Percentiles rank a stretch among this genome's conserved stretches.
phyloP scores from a whole-genome alignment of 1,284 basidiomycete genomes.

The Puccinia horiana region DNA sequence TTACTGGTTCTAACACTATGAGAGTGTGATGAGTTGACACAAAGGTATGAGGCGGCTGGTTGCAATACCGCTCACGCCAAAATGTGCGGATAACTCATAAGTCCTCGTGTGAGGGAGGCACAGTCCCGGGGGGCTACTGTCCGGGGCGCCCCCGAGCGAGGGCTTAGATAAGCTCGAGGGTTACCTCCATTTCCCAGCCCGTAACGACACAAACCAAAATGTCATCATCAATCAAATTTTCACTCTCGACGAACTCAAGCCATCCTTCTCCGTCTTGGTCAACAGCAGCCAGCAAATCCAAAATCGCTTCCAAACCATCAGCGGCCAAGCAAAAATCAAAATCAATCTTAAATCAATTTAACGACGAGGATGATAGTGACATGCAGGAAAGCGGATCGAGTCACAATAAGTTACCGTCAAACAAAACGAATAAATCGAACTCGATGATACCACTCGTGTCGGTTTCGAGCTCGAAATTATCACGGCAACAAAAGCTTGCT shows the following conservation, averaged over 20 bases:
- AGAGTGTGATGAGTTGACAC: too few species aligned
- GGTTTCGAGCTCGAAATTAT: conserved; percentile 26
- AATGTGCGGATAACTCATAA: too few species aligned
- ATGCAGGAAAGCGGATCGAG: background rate
- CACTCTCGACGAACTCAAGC: conserved; percentile 11
- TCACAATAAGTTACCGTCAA: conserved; percentile 6
- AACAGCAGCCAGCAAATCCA: background rate
- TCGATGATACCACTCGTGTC: background rate
- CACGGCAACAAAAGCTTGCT: conserved; percentile 33
- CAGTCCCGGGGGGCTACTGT: too few species aligned
- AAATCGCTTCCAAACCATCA: background rate
- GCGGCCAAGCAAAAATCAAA: conserved; percentile 21
- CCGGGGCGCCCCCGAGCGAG: too few species aligned
- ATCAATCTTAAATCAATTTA: conserved; percentile 14
- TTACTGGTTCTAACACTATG: too few species aligned
- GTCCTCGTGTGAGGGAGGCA: too few species aligned
- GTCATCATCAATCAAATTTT: conserved; percentile 32
- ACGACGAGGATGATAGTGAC: conserved; percentile 29
- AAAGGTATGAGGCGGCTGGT: too few species aligned
- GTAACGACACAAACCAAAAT: background rate
- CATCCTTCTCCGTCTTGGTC: background rate
- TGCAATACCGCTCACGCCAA: too few species aligned
- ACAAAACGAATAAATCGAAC: background rate
- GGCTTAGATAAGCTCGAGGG: too few species aligned
- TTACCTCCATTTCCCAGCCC: too few species aligned